Evolutionary conservation across 192 early-diverging fungal species (phyloP).

Genomic region (Martensiomyces pterosporus): DNA sequence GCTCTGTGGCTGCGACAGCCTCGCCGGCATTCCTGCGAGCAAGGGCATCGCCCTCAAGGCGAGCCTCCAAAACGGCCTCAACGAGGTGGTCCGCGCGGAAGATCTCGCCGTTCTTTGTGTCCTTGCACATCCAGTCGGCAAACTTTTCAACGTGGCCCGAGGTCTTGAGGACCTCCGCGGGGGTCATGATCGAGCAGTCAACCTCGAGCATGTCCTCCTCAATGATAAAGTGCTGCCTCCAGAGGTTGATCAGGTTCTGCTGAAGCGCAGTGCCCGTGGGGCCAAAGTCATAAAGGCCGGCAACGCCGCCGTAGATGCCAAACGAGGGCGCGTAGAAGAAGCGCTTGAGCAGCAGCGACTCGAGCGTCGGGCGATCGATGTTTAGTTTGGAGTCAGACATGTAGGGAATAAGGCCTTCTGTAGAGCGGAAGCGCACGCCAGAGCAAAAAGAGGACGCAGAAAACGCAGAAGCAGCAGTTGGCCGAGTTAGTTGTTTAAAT

Average conservation of each 20-base stretch:
- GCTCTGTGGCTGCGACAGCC: constrained; percentile 28
- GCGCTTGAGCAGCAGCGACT: constrained; percentile 77
- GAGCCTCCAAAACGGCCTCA: constrained; percentile 85
- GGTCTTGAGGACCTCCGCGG: constrained; percentile 90
- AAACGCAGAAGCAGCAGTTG: not conserved
- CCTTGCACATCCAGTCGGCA: constrained; percentile 97
- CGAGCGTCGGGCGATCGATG: constrained; percentile 62
- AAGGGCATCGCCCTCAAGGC: constrained; percentile 80
- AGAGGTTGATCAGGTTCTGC: constrained; percentile 82
- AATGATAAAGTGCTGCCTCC: constrained; percentile 96
- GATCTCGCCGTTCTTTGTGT: constrained; percentile 86
- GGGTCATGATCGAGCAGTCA: constrained; percentile 97
- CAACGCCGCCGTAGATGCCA: constrained; percentile 91
- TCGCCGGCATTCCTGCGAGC: constrained; percentile 56
- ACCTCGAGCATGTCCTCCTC: constrained; percentile 99
- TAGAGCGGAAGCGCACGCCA: constrained; percentile 22
- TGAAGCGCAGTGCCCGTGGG: constrained; percentile 91
- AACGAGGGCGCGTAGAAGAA: constrained; percentile 98
- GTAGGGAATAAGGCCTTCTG: constrained; percentile 15
- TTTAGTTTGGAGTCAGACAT: constrained; percentile 35
- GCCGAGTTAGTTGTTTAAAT: not conserved
- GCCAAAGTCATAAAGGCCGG: constrained; percentile 97
- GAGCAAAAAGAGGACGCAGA: not conserved
- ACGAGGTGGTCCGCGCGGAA: constrained; percentile 97
- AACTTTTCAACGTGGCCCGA: constrained; percentile 99